Conservation (phyloP, 192 early-diverging fungal genomes). For the Entomortierella parvispora region DNA sequence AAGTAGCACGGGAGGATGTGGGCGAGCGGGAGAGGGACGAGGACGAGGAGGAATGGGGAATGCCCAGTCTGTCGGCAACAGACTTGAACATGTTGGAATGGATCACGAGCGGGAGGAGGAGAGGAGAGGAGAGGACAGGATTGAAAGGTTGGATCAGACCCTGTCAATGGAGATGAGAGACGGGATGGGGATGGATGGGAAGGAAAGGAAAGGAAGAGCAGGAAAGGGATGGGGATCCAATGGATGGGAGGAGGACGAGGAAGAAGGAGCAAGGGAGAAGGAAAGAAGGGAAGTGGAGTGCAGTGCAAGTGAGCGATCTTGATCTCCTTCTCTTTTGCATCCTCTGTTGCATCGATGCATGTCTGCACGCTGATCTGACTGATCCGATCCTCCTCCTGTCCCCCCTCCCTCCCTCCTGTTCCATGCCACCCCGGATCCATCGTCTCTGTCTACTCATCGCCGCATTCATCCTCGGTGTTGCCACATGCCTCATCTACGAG, state of each 20-base stretch:
- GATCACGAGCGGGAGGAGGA: neutral
- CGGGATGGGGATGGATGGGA: neutral
- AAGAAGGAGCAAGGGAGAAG: neutral
- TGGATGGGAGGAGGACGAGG: neutral
- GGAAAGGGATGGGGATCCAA: too few relatives aligned
- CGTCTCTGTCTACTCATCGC: slow-evolving; percentile 6
- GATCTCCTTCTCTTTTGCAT: neutral
- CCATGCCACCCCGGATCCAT: neutral
- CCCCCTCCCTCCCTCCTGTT: neutral
- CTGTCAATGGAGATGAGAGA: neutral
- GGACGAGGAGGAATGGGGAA: slow-evolving; percentile 16
- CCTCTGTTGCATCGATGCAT: neutral
- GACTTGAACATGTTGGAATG: slow-evolving; percentile 23
- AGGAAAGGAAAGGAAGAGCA: neutral
- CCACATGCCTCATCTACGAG: neutral
- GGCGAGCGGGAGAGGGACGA: slow-evolving; percentile 11
- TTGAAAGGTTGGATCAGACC: neutral
- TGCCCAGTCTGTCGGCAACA: slow-evolving; percentile 3
- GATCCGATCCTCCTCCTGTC: neutral
- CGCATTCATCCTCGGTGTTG: slow-evolving; percentile 32
- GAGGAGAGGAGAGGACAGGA: neutral
- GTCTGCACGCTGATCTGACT: neutral
- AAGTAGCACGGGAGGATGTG: slow-evolving; percentile 15
- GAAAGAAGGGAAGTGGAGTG: neutral
- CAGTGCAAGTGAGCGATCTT: neutral